phyloP scores from a whole-genome alignment of 495 filamentous ascomycete species.

The Aspergillus carlsbadensis region DNA sequence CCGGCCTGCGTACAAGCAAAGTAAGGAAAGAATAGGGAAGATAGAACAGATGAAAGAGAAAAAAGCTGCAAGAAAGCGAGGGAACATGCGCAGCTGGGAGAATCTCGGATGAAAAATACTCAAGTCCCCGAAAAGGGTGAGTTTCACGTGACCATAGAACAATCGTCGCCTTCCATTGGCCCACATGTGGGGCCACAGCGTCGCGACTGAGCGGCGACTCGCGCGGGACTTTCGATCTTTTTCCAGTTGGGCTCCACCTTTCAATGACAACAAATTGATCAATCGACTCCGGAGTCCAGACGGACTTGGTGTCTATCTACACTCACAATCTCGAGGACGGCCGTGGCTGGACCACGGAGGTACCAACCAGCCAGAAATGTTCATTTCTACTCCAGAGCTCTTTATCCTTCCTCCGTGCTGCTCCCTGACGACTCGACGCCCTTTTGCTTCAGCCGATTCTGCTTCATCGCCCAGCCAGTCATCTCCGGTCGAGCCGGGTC shows the following conservation, averaged over 20 bases:
- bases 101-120: conserved; percentile 11
- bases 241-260: no score
- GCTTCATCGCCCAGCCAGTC: conserved; percentile 53
- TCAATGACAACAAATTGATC: no score
- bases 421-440: conserved; percentile 17
- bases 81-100: not conserved
- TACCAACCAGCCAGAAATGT: no score
- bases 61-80: conserved; percentile 19
- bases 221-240: no score
- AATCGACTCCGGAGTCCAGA: no score
- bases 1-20: not conserved
- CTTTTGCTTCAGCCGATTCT: conserved; percentile 42
- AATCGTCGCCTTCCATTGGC: not conserved
- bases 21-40: conserved; percentile 20
- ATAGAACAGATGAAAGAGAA: conserved; percentile 15
- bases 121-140: conserved; percentile 2
- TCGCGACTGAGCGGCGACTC: no score
- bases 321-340: no score
- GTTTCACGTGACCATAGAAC: conserved; percentile 1
- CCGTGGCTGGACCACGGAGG: no score
- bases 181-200: no score
- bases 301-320: no score
- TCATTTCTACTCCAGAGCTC: not conserved
- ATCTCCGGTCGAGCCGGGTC: conserved; percentile 50
- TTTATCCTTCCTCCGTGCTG: conserved; percentile 24